Evolutionary conservation across 306 rosid species (phyloP), one percentile per base, ranked within the genome.

Genomic region (Herpetospermum pedunculosum): DNA sequence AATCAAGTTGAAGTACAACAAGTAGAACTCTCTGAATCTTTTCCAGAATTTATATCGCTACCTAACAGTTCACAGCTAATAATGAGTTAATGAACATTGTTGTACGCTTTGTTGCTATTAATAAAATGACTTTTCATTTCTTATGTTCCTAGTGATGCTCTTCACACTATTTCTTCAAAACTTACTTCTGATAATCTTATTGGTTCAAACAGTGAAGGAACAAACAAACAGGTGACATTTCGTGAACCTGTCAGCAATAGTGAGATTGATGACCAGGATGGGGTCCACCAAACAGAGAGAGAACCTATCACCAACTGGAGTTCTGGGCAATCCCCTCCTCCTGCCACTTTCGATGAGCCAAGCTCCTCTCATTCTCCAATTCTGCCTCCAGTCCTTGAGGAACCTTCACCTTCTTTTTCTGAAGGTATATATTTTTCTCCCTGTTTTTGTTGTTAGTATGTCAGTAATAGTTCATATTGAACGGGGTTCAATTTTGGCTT

Each of bases 401-500:
- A 94, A 76, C 97, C 96, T 75, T 91, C 97, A 72, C 89, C 98
- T 59, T 91, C 98, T 59, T 89, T 89, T 90, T 93, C 98, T 28
- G 97, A 93, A 84, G 97, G 98, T 87, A 63, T 26, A 68, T 26
- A 68, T 21, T 14, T 38, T 72, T 76, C 49, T 73, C 75, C n/a
- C 7, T 35, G 14, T 37, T 55, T 74, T 76, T 79, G 23, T 26
- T 52, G 41, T 19, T 37, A 50, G 37, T 0, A 19, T 34, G 23
- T 35, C 76, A 63, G 41, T 21, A 35, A 59, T 44, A 67, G 68
- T 76, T 70, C 65, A 77, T 79, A 78, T 75, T 79, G 62, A 80
- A 29, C 74, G 28, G 60, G 52, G 85, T 13, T 59, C 47, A 73
- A 40, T 47, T 82, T 76, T 86, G 89, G 97, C 89, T 72, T 96